These are phyloP conservation scores for Mortierella claussenii DNA, from an alignment of 192 early-diverging fungal species.

Conservation along the genomic window DNA sequence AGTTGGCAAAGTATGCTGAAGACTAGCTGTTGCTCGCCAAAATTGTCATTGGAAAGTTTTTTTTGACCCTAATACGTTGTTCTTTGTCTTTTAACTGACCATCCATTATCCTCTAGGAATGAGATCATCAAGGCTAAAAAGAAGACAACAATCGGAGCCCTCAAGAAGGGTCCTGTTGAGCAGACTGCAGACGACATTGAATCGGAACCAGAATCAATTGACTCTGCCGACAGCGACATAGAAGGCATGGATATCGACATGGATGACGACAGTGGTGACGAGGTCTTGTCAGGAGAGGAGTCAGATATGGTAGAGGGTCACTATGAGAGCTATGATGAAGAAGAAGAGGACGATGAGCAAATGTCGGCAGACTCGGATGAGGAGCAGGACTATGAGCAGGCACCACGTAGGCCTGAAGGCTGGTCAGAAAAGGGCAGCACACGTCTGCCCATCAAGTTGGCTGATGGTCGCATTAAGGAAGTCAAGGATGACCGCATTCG, in stretches of 20 bases:
- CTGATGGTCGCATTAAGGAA: conserved; percentile 67
- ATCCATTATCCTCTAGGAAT: conserved; percentile 20
- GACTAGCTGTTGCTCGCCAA: background rate
- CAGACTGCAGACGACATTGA: conserved; percentile 47
- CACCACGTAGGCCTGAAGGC: conserved; percentile 62
- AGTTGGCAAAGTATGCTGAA: conserved; percentile 64
- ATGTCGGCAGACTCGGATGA: conserved; percentile 57
- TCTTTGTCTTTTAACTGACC: background rate
- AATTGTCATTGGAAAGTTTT: background rate
- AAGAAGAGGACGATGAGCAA: conserved; percentile 13
- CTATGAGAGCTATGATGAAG: conserved; percentile 40
- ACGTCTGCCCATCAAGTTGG: conserved; percentile 76
- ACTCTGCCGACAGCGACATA: conserved; percentile 46
- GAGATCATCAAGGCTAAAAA: conserved; percentile 56
- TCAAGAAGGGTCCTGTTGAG: conserved; percentile 48
- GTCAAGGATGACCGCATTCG: conserved; percentile 50
- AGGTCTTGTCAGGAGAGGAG: conserved; percentile 59
- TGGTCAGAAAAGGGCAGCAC: conserved; percentile 67
- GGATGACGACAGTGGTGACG: conserved; percentile 63
- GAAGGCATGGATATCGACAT: conserved; percentile 64
- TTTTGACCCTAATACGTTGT: background rate
- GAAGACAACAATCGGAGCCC: conserved; percentile 24
- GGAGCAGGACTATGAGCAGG: conserved; percentile 74
- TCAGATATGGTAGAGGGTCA: conserved; percentile 59
- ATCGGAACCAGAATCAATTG: conserved; percentile 24